phyloP scores from a whole-genome alignment of 441 rosid genomes.

The Lepidium campestre region DNA sequence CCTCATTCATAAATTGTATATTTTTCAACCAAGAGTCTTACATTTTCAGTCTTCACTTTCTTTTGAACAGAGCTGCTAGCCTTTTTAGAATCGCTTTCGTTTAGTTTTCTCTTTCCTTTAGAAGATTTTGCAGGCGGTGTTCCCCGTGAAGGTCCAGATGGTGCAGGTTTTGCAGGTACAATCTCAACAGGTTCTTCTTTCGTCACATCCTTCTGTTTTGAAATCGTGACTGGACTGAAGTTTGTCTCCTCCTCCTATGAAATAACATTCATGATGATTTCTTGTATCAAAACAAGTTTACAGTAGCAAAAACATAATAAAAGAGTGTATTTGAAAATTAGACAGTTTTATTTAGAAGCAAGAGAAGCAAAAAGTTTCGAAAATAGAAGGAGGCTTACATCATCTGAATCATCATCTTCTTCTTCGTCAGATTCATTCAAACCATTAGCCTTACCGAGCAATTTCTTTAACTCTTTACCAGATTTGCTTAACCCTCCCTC shows the following conservation, averaged over 20 bases:
- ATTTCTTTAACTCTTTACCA: constrained; percentile 91
- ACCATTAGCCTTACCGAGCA: constrained; percentile 70
- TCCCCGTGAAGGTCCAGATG: constrained; percentile 63
- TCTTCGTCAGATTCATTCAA: constrained; percentile 72
- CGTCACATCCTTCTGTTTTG: constrained; percentile 59
- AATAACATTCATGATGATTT: neutral
- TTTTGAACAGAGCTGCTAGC: constrained; percentile 54
- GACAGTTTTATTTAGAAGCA: neutral
- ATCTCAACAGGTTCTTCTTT: constrained; percentile 79
- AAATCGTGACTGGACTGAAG: constrained; percentile 44
- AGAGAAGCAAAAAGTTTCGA: neutral
- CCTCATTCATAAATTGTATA: neutral
- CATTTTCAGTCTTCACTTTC: constrained; percentile 85
- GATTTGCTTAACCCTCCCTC: constrained; percentile 84
- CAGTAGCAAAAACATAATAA: neutral
- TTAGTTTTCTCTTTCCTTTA: constrained; percentile 82
- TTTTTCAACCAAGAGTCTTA: constrained; percentile 27
- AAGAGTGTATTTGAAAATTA: neutral
- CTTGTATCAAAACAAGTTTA: neutral
- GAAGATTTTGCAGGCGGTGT: constrained; percentile 67
- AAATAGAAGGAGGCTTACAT: constrained; percentile 39
- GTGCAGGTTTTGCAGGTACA: constrained; percentile 61
- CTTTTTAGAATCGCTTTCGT: constrained; percentile 59
- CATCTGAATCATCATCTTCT: constrained; percentile 75
- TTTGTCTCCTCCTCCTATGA: constrained; percentile 50